Evolutionary conservation across 306 rosid species (phyloP).

Genomic region (Cyamopsis tetragonoloba): DNA sequence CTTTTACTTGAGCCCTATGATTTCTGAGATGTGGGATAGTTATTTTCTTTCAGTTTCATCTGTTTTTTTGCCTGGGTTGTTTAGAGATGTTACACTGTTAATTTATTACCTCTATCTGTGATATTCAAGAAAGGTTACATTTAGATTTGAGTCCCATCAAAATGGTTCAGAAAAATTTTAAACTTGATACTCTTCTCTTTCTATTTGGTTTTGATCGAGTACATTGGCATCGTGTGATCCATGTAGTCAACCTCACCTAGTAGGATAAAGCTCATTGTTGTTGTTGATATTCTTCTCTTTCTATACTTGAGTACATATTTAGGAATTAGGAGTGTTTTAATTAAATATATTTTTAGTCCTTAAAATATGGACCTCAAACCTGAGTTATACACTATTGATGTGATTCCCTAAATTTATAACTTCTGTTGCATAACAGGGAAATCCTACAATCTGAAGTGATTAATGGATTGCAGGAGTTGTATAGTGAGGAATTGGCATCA

Average conservation of each 20-base stretch:
- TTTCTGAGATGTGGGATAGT: neutral
- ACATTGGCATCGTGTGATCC: too few relatives aligned
- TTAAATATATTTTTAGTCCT: conserved; percentile 22
- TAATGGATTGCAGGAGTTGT: conserved; percentile 50
- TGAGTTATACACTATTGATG: neutral
- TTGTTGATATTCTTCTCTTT: conserved; percentile 22
- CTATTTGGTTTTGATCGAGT: too few relatives aligned
- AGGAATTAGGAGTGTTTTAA: neutral
- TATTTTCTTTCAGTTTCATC: neutral
- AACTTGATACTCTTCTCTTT: conserved; percentile 10
- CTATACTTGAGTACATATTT: neutral
- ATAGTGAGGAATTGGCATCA: conserved; percentile 52
- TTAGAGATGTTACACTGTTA: neutral
- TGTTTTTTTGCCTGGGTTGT: neutral
- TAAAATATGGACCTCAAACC: conserved; percentile 19
- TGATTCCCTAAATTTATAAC: conserved; percentile 24
- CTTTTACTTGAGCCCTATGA: neutral
- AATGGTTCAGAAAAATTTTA: neutral
- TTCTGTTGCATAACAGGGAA: conserved; percentile 62
- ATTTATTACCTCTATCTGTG: neutral
- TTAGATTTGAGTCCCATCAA: neutral
- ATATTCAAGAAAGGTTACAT: neutral
- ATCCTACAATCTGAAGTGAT: conserved; percentile 85
- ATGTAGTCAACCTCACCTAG: too few relatives aligned
- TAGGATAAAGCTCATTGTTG: too few relatives aligned